phyloP scores from a whole-genome alignment of 768 basidiomycete genomes.

The Phlebiopsis gigantea region DNA sequence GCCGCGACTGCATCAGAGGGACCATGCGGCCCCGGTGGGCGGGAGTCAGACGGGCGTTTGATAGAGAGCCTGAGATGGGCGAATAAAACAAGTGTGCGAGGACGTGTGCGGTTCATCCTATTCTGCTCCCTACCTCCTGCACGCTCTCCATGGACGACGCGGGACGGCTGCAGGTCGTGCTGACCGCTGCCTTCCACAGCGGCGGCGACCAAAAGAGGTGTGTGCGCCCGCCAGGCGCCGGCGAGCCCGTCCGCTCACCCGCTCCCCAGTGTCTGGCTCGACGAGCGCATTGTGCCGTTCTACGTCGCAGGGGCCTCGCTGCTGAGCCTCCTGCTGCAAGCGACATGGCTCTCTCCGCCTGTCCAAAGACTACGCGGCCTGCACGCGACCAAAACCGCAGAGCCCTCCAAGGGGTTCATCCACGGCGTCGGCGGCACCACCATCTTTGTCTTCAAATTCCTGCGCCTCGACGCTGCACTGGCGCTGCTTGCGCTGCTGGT shows the following conservation, averaged over 20 bases:
- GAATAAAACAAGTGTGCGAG: neutral
- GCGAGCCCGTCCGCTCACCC: neutral
- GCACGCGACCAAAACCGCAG: neutral
- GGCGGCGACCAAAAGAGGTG: neutral
- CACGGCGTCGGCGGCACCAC: neutral
- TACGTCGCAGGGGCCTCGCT: conserved; percentile 11
- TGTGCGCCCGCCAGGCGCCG: neutral
- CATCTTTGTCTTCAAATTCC: conserved; percentile 11
- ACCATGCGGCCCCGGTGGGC: conserved; percentile 1
- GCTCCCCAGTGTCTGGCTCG: conserved; percentile 10
- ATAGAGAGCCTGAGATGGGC: conserved; percentile 1
- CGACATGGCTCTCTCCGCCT: neutral
- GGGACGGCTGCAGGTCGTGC: neutral
- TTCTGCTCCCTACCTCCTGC: neutral
- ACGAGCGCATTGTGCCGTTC: conserved; percentile 4
- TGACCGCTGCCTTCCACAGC: neutral
- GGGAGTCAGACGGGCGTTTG: conserved; percentile 1
- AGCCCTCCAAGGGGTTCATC: neutral
- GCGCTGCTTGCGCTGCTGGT: conserved; percentile 1
- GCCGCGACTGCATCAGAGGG: neutral
- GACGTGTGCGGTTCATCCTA: neutral
- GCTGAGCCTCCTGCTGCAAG: neutral
- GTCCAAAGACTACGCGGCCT: neutral
- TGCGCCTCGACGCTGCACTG: conserved; percentile 1
- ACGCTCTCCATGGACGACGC: neutral